phyloP scores from a whole-genome alignment of 345 rosid genomes.

The Alliaria petiolata region DNA sequence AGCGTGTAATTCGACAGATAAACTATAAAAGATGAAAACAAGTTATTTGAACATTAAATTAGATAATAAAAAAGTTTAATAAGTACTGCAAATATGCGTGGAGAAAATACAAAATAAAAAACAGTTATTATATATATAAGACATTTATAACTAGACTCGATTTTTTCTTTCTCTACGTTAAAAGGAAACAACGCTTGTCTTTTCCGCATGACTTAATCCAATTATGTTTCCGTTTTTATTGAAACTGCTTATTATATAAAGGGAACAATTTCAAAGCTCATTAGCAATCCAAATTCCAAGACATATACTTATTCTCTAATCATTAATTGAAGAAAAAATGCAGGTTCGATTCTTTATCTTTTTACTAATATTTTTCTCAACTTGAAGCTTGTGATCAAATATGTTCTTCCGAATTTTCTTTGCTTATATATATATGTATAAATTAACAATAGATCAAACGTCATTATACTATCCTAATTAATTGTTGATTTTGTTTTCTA shows the following conservation, averaged over 20 bases:
- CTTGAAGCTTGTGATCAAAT: background rate
- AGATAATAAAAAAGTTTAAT: background rate
- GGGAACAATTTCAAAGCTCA: background rate
- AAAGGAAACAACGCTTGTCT: background rate
- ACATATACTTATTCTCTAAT: background rate
- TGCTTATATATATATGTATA: background rate
- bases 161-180: background rate
- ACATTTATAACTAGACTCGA: background rate
- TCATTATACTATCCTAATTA: background rate
- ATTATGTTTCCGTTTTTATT: too few relatives aligned
- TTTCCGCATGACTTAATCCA: background rate
- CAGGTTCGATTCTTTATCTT: slow-evolving; percentile 10
- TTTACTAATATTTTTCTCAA: background rate
- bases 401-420: background rate
- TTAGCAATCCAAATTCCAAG: background rate
- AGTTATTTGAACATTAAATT: background rate
- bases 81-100: background rate
- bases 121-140: background rate
- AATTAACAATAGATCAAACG: background rate
- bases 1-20: background rate
- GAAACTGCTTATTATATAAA: slow-evolving; percentile 19
- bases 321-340: background rate
- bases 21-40: background rate
- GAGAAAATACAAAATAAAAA: background rate
- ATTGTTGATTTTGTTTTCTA: background rate